Conservation (phyloP, 495 filamentous ascomycete genomes). For the Penicillium coffeae region DNA sequence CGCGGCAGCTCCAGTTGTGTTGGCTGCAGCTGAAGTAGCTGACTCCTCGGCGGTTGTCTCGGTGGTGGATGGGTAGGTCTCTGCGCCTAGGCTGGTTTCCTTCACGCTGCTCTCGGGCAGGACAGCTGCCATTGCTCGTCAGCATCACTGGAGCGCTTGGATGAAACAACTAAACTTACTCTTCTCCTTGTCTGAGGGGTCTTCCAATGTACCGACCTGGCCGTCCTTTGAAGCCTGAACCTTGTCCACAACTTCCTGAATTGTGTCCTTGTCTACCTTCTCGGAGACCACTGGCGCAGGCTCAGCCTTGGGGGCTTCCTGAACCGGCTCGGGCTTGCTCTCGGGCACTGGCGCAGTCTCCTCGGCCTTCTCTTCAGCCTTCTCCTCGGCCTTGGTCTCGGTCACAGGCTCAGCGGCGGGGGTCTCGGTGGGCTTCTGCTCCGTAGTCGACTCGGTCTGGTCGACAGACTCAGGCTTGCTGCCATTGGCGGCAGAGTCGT, state of each 20-base stretch:
- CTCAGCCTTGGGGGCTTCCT: not conserved
- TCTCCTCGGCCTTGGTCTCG: constrained; percentile 12
- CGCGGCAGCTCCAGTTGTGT: constrained; percentile 4
- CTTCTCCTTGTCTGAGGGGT: constrained; percentile 15
- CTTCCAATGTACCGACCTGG: constrained; percentile 14
- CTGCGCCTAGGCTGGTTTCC: constrained; percentile 17
- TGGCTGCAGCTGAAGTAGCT: constrained; percentile 7
- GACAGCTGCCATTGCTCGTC: constrained; percentile 8
- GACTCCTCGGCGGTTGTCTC: constrained; percentile 19
- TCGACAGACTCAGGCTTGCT: constrained; percentile 7
- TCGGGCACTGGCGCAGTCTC: constrained; percentile 4
- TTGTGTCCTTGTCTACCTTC: constrained; percentile 8
- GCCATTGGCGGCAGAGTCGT: constrained; percentile 25
- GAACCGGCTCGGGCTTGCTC: not conserved
- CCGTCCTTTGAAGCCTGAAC: constrained; percentile 25
- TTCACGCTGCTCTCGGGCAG: constrained; percentile 19
- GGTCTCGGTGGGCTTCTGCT: constrained; percentile 23
- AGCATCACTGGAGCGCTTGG: not conserved
- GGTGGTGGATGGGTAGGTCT: constrained; percentile 20
- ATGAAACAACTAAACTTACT: constrained; percentile 5
- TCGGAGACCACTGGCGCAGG: constrained; percentile 10
- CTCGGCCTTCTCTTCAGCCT: constrained; percentile 22
- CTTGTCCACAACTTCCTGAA: constrained; percentile 27
- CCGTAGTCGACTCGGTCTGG: constrained; percentile 22
- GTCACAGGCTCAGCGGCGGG: constrained; percentile 15